Conservation (phyloP, 169 alveolate species). For the Plasmodium gonderi region DNA sequence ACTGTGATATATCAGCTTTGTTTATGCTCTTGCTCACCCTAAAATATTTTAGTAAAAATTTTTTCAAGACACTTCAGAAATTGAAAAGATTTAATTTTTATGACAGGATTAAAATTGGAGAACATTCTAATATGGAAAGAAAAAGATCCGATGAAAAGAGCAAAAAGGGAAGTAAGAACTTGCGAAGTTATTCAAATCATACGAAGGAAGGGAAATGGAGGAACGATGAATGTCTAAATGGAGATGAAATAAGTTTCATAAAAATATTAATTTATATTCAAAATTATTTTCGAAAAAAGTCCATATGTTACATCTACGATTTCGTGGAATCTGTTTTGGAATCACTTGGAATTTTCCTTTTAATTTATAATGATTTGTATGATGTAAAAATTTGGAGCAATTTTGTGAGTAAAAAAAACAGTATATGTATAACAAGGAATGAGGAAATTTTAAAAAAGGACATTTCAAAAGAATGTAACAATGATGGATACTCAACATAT, state of each 20-base stretch:
- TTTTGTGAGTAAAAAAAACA: not conserved
- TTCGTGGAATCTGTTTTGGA: slow-evolving; percentile 24
- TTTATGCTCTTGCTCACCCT: slow-evolving; percentile 19
- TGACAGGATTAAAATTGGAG: slow-evolving; percentile 17
- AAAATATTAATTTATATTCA: slow-evolving; percentile 38
- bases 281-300: slow-evolving; percentile 7
- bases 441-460: not conserved
- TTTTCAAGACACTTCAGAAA: slow-evolving; percentile 29
- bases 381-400: slow-evolving; percentile 4
- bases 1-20: slow-evolving; percentile 18
- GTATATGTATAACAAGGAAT: not conserved
- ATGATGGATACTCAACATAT: no score
- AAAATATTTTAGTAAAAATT: slow-evolving; percentile 32
- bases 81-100: slow-evolving; percentile 27
- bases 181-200: not conserved
- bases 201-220: not conserved
- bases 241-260: slow-evolving; percentile 14
- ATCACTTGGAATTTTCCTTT: slow-evolving; percentile 28
- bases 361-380: slow-evolving; percentile 26
- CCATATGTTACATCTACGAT: slow-evolving; percentile 15
- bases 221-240: not conserved
- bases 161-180: not conserved
- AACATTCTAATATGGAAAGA: not conserved
- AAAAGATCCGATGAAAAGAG: not conserved
- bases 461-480: not conserved